These are phyloP conservation scores for Thielaviopsis cerberus DNA, from an alignment of 2,329 filamentous ascomycete species.

Conservation along the genomic window DNA sequence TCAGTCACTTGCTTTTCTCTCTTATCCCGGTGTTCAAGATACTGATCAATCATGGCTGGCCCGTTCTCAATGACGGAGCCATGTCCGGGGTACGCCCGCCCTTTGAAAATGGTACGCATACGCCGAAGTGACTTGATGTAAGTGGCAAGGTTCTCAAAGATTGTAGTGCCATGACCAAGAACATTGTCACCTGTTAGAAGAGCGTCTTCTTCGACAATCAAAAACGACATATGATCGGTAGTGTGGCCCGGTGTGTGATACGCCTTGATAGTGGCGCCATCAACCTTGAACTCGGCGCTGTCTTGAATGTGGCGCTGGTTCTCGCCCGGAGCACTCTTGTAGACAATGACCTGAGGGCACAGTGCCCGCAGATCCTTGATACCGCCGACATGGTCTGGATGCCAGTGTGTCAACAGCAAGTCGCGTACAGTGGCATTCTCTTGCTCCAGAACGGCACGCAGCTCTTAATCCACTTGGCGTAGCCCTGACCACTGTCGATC, in stretches of 20 bases:
- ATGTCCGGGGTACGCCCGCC: constrained; percentile 72
- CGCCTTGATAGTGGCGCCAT: constrained; percentile 49
- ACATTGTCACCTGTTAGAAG: constrained; percentile 86
- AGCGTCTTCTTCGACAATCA: constrained; percentile 59
- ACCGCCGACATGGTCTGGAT: constrained; percentile 68
- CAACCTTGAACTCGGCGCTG: constrained; percentile 34
- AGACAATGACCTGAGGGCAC: constrained; percentile 46
- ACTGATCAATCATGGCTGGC: constrained; percentile 54
- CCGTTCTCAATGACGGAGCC: constrained; percentile 62
- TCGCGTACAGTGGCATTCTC: constrained; percentile 52
- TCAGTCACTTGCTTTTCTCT: constrained; percentile 62
- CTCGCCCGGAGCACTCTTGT: constrained; percentile 36
- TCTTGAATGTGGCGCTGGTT: constrained; percentile 29
- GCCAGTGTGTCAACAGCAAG: constrained; percentile 79
- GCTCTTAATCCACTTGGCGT: constrained; percentile 48
- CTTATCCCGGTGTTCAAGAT: constrained; percentile 62
- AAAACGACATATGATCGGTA: constrained; percentile 60
- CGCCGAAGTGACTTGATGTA: constrained; percentile 52
- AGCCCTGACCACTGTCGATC: constrained; percentile 79
- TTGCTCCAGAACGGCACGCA: constrained; percentile 44
- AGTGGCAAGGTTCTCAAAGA: constrained; percentile 56
- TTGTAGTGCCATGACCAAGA: constrained; percentile 67
- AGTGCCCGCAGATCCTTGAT: constrained; percentile 47
- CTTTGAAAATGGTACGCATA: constrained; percentile 45
- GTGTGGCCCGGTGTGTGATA: constrained; percentile 51